Base-by-base conservation (phyloP, 2,329 filamentous ascomycete species). In the Colletotrichum phormii region DNA sequence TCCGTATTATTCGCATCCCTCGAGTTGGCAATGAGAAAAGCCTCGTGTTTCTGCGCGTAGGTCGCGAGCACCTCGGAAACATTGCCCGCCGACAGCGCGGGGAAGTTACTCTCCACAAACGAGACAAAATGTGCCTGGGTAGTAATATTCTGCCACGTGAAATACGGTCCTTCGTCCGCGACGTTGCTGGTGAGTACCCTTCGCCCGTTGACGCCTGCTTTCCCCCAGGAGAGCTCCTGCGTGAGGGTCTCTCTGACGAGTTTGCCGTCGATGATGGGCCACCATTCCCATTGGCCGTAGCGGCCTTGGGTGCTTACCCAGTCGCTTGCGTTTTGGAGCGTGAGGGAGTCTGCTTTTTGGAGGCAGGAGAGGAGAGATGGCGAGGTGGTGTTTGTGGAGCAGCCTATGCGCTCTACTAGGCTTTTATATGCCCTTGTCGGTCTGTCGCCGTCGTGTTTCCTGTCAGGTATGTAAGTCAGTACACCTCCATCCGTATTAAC, bases 1-100 rank as follows among this genome's bases (percentile, higher is more conserved):
- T 71, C 68, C 18, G 68, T 71, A 29, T 71, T 71, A 7, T 67
- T 71, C 8, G 63, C 68, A 29, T 67, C 64, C 7, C 49, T 71
- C 3, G 68, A 71, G 29, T 51, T 67, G 1, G 49, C 35, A 8
- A 37, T 13, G 3, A 71, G 49, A 7, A 71, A 67, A 1, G n/a
- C 49, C 22, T 71, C 35, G 49, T 67, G n/a, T 3, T 71, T 62
- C 26, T 55, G 64, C 13, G 64, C 29, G 33, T 71, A 71, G 1
- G 29, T 15, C 12, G 26, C 22, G 3, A 71, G 68, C 13, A 71
- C 9, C 5, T 67, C 49, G 2, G 64, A 37, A 7, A 67, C 33
- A n/a, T 67, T 67, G n/a, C 26, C 15, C 24, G 33, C 18, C 3
- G 26, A 11, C 3, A 71, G 64, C 29, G 35, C 61, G 24, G 68